Evolutionary conservation across 2,329 filamentous ascomycete genomes (phyloP).

Genomic region (Biscogniauxia sp.): DNA sequence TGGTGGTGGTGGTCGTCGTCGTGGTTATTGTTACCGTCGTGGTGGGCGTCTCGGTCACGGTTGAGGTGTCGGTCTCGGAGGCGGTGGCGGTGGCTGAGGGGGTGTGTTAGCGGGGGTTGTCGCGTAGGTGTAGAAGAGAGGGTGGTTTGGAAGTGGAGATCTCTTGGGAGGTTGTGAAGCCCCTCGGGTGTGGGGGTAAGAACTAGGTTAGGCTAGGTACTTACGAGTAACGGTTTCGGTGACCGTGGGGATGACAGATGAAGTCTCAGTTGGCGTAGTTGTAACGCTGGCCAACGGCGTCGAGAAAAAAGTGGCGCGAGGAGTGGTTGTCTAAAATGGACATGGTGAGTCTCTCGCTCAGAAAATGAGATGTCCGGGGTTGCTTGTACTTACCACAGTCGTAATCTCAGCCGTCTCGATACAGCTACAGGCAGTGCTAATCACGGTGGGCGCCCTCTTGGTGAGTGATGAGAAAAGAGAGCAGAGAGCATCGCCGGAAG

Average conservation of each 20-base stretch:
- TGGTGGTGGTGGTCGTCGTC: background rate
- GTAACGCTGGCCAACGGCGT: background rate
- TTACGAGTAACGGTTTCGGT: background rate
- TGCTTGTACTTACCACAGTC: background rate
- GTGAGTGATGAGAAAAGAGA: background rate
- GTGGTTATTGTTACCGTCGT: background rate
- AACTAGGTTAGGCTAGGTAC: too few species aligned
- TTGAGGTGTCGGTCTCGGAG: background rate
- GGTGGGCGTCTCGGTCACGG: background rate
- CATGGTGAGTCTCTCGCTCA: background rate
- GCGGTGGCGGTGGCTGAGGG: background rate
- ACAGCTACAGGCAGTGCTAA: background rate
- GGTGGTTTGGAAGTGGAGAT: too few species aligned
- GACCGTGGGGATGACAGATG: background rate
- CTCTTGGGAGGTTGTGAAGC: too few species aligned
- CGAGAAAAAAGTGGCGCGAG: background rate
- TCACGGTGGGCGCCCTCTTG: background rate
- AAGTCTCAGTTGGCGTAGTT: background rate
- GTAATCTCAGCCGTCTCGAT: background rate
- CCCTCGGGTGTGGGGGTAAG: too few species aligned
- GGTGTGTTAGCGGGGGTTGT: background rate
- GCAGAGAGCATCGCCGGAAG: background rate
- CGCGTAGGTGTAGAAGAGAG: too few species aligned
- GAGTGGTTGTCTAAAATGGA: background rate
- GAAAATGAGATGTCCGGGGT: background rate